Conservation (phyloP, 176 grass and related monocot species). For the Oryza meyeriana region DNA sequence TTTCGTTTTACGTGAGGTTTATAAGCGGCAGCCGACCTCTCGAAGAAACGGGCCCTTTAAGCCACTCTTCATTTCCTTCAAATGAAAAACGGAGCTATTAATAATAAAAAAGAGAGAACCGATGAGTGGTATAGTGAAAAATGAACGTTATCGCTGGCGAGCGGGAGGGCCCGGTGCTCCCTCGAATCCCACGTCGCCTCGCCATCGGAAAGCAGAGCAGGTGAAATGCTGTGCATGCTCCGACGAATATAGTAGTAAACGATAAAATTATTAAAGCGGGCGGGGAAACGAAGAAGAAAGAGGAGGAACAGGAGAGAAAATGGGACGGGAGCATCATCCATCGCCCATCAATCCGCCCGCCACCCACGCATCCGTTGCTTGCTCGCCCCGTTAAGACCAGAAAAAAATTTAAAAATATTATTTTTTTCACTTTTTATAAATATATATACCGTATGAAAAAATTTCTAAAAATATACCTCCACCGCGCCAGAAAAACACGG, state of each 20-base stretch:
- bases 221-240: not conserved
- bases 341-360: not conserved
- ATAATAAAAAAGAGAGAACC: no score
- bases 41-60: no score
- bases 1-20: no score
- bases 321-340: not conserved
- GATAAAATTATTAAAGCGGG: slow-evolving; percentile 17
- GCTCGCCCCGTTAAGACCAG: not conserved
- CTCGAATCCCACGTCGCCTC: not conserved
- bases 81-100: not conserved
- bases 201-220: not conserved
- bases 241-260: not conserved
- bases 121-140: no score
- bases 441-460: no score
- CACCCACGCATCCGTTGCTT: not conserved
- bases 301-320: not conserved
- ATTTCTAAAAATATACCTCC: no score
- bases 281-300: not conserved
- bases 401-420: no score
- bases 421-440: no score
- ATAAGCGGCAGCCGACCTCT: no score
- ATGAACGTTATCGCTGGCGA: not conserved
- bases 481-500: no score
- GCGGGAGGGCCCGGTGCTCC: not conserved
- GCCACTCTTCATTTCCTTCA: no score